Base-by-base conservation (phyloP, 1,284 basidiomycete species). In the Melampsora larici-populina region DNA sequence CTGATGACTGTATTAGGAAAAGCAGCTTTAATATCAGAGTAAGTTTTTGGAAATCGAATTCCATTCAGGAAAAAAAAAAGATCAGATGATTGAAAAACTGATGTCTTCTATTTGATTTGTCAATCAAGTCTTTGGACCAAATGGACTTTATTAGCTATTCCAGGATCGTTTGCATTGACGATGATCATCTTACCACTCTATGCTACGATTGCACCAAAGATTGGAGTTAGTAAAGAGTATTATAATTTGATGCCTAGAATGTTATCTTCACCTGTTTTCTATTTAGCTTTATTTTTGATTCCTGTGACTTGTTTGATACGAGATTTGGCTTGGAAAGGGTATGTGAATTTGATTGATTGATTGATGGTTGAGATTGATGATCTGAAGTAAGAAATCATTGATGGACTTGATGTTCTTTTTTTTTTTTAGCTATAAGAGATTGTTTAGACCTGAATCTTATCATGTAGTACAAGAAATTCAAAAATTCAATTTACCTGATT, bases 241-340 rank as follows among this genome's bases (percentile, higher is more conserved):
- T 82, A 85, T 26, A 90, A 90, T 18, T 91, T 99, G 64, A 93
- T 97, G 8, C 90, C 92, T 0, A 88, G 91, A 1, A 86, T 99
- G 24, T 97, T 94, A 91, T 89, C 90, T 0, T 90, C 93, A 81
- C 87, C 87, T 5, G 88, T 93, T 2, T 97, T 98, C 84, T 99
- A 97, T 86, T 90, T 99, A 80, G 89, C 90, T 80, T 88, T 99
- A 63, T 81, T 99, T 9, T 86, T 97, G n/a, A 87, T 98, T 60
- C 97, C 97, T 0, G 86, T 91, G 58, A 86, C 96, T 75, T 96
- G 94, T 81, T 88, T 99, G 49, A 85, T 89, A n/a, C 88, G 97
- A 63, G 97, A 99, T 84, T 91, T 94, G 80, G 90, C 88, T 0
- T 97, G 95, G 95, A 97, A 97, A 88, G 95, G 96, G 92, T 94